phyloP scores from a whole-genome alignment of 306 rosid genomes.

The Leucaena leucocephala region DNA sequence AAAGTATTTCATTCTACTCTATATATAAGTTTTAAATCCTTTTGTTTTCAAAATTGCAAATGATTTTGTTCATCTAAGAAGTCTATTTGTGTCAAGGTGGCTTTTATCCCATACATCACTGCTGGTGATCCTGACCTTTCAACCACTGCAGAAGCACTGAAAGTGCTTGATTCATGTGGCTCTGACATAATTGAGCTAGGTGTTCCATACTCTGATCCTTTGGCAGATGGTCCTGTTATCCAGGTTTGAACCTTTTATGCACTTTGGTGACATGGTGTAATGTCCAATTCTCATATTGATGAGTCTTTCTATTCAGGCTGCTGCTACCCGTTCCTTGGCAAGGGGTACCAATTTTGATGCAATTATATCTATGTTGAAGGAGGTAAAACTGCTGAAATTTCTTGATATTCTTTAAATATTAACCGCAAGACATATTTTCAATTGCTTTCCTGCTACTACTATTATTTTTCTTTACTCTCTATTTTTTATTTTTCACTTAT shows the following conservation, averaged over 20 bases:
- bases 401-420: constrained; percentile 17
- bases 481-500: not conserved
- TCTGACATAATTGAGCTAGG: constrained; percentile 95
- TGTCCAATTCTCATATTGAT: constrained; percentile 36
- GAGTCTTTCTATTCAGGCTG: constrained; percentile 67
- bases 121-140: constrained; percentile 97
- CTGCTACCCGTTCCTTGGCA: constrained; percentile 86
- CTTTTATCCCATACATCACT: constrained; percentile 85
- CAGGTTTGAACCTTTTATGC: constrained; percentile 58
- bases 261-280: constrained; percentile 16
- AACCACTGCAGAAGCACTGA: constrained; percentile 87
- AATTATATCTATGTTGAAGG: constrained; percentile 80
- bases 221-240: constrained; percentile 98
- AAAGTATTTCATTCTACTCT: not conserved
- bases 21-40: constrained; percentile 14
- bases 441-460: not conserved
- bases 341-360: constrained; percentile 75
- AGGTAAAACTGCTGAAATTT: constrained; percentile 54
- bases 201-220: constrained; percentile 92
- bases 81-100: constrained; percentile 63
- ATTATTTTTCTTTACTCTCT: not conserved
- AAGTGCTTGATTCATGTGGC: constrained; percentile 81
- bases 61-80: constrained; percentile 33
- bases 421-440: constrained; percentile 5
- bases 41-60: not conserved